Evolutionary conservation across 257 asterid species (phyloP).

Genomic region (Solanum tarapatanum): DNA sequence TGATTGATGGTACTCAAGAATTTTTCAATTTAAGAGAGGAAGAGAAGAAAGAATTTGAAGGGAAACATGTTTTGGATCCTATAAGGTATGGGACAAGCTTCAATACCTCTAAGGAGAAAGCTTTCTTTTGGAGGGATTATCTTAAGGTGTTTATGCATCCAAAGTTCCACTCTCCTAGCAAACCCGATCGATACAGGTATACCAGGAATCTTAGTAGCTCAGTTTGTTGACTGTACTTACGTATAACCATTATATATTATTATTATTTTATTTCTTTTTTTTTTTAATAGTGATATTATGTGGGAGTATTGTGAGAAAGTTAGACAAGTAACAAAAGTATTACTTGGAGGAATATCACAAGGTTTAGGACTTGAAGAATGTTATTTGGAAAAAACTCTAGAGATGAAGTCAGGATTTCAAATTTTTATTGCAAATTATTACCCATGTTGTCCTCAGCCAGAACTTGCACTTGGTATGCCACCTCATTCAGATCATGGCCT

Average conservation of each 20-base stretch:
- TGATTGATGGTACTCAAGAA: slow-evolving; percentile 3
- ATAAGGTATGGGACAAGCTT: slow-evolving; percentile 14
- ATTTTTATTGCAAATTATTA: slow-evolving; percentile 26
- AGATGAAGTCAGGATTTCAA: slow-evolving; percentile 29
- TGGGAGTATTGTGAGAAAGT: slow-evolving; percentile 14
- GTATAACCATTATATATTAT: no score
- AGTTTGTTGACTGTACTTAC: background rate
- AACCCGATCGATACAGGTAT: slow-evolving; percentile 12
- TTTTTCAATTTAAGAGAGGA: slow-evolving; percentile 18
- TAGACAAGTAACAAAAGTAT: slow-evolving; percentile 1
- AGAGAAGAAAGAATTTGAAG: slow-evolving; percentile 23
- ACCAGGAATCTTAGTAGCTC: no score
- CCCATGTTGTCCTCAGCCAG: slow-evolving; percentile 42
- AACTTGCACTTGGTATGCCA: slow-evolving; percentile 43
- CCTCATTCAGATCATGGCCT: slow-evolving; percentile 46
- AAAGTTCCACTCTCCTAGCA: slow-evolving; percentile 25
- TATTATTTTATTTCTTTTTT: background rate
- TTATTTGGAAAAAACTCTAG: slow-evolving; percentile 7
- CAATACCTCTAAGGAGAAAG: slow-evolving; percentile 10
- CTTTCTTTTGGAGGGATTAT: slow-evolving; percentile 34
- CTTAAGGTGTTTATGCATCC: slow-evolving; percentile 35
- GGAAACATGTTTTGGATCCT: slow-evolving; percentile 20
- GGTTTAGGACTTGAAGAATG: slow-evolving; percentile 23
- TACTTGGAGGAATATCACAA: slow-evolving; percentile 17
- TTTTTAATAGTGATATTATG: slow-evolving; percentile 12